These are phyloP conservation scores for Raphanus raphanistrum DNA, from an alignment of 345 rosid species.

Conservation along the genomic window DNA sequence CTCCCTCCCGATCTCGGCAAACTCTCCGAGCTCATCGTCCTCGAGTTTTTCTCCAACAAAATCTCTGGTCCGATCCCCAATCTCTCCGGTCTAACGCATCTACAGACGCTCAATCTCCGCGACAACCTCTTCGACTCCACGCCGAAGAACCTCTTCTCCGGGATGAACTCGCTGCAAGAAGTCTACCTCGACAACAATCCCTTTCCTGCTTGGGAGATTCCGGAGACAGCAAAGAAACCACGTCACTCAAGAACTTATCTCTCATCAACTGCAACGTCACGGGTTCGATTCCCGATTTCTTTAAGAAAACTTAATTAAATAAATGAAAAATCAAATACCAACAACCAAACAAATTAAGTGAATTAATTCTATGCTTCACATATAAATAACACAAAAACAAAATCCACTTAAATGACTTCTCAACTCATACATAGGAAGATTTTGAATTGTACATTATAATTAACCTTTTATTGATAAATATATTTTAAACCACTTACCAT, in stretches of 20 bases:
- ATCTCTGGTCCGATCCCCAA: conserved; percentile 59
- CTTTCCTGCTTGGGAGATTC: conserved; percentile 55
- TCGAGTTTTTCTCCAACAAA: conserved; percentile 56
- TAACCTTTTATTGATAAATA: too few relatives aligned
- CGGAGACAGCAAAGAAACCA: conserved; percentile 43
- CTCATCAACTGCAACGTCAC: conserved; percentile 45
- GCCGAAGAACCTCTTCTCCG: conserved; percentile 60
- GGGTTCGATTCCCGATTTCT: conserved; percentile 55
- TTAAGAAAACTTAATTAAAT: neutral
- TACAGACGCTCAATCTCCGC: conserved; percentile 43
- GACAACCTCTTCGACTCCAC: conserved; percentile 50
- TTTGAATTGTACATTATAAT: too few relatives aligned
- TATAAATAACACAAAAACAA: too few relatives aligned
- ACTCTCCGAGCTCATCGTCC: conserved; percentile 39
- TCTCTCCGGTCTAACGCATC: conserved; percentile 47
- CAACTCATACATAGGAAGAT: too few relatives aligned
- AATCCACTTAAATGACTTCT: too few relatives aligned
- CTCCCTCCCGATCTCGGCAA: conserved; percentile 49
- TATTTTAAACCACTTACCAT: too few relatives aligned
- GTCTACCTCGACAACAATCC: conserved; percentile 51
- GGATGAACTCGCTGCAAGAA: conserved; percentile 46
- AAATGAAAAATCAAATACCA: too few relatives aligned
- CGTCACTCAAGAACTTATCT: conserved; percentile 48
- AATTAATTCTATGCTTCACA: too few relatives aligned
- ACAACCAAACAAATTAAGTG: too few relatives aligned